Evolutionary conservation across 805 yeast species (phyloP).

Genomic region (Ogataea nakhonphanomensis): DNA sequence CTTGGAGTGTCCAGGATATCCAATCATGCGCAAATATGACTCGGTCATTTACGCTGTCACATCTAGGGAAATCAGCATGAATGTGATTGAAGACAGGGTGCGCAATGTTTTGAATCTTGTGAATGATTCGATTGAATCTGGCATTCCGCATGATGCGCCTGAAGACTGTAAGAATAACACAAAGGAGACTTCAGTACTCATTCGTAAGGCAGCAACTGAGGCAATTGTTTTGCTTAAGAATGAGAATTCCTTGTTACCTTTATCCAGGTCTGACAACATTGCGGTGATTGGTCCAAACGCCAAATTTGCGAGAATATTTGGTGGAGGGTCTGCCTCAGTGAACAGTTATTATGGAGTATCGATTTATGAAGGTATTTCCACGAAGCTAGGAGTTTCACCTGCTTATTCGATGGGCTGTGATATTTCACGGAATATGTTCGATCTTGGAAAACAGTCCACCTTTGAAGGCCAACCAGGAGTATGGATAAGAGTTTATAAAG

Average conservation of each 20-base stretch:
- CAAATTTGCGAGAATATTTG: conserved; percentile 45
- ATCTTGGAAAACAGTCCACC: conserved; percentile 17
- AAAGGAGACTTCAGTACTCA: conserved; percentile 42
- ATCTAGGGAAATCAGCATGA: conserved; percentile 40
- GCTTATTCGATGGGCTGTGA: conserved; percentile 36
- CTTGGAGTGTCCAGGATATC: conserved; percentile 68
- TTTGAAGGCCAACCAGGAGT: conserved; percentile 28
- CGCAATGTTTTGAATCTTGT: conserved; percentile 47
- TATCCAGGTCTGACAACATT: conserved; percentile 38
- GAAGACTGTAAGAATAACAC: conserved; percentile 42
- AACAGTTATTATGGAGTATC: conserved; percentile 22
- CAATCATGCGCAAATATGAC: conserved; percentile 42
- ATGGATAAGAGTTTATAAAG: conserved; percentile 27
- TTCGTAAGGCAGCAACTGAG: conserved; percentile 47
- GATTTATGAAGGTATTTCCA: conserved; percentile 17
- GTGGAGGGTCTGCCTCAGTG: conserved; percentile 60
- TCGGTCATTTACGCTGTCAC: conserved; percentile 42
- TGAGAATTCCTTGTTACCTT: conserved; percentile 44
- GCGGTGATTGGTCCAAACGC: conserved; percentile 65
- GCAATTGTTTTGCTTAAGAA: conserved; percentile 58
- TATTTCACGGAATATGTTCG: conserved; percentile 15
- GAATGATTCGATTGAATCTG: conserved; percentile 40
- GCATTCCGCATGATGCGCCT: conserved; percentile 41
- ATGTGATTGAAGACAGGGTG: conserved; percentile 46
- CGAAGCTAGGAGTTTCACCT: conserved; percentile 24